phyloP scores from a whole-genome alignment of 352 stramenopile genomes.

The Globisporangium mamillatum region DNA sequence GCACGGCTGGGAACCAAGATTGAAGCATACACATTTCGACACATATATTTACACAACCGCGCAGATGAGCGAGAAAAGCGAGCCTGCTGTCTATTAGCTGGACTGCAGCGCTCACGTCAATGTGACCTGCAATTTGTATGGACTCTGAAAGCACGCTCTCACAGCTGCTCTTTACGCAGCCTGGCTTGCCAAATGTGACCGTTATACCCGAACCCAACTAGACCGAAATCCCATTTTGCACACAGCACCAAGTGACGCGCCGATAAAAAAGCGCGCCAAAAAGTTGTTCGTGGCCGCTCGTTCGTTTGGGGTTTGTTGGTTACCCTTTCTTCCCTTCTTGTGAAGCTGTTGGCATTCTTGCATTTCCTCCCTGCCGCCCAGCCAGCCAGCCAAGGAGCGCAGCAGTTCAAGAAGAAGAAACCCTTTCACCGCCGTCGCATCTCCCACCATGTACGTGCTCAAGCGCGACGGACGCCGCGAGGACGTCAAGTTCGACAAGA shows the following conservation, averaged over 20 bases:
- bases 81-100: no score
- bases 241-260: not conserved
- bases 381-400: not conserved
- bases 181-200: not conserved
- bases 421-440: not conserved
- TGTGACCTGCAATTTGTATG: no score
- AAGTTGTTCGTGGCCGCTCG: not conserved
- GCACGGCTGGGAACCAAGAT: not conserved
- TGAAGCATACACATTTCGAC: no score
- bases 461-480: conserved; percentile 93
- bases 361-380: conserved; percentile 3
- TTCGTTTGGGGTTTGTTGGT: not conserved
- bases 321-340: not conserved
- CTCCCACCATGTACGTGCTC: conserved; percentile 90
- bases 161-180: not conserved
- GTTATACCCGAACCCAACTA: not conserved
- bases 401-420: not conserved
- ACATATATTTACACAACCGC: no score
- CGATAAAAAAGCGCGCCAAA: conserved; percentile 4
- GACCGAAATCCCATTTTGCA: not conserved
- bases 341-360: not conserved
- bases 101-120: no score
- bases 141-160: no score
- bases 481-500: conserved; percentile 98
- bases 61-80: no score